Evolutionary conservation across 257 asterid genomes (phyloP).

Genomic region (Lantana camara): DNA sequence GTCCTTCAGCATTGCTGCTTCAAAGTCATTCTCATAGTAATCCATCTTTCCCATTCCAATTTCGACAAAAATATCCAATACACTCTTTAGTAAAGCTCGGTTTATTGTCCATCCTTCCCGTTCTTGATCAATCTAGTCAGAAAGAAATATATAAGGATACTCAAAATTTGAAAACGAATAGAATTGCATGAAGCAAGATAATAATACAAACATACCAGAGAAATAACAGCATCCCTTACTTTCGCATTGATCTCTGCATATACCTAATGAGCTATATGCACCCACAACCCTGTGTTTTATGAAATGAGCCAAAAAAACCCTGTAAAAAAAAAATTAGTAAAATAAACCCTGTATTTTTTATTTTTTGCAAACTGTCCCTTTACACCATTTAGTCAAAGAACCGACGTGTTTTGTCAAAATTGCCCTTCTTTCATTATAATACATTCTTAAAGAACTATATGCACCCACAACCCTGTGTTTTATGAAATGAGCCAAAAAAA

Average conservation of each 20-base stretch:
- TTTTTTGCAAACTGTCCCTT: no score
- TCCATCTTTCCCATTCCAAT: slow-evolving; percentile 97
- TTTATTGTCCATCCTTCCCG: slow-evolving; percentile 98
- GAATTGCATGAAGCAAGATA: slow-evolving; percentile 10
- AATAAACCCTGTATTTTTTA: no score
- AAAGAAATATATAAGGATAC: slow-evolving; percentile 15
- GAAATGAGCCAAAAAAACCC: no score
- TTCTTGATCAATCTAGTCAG: slow-evolving; percentile 85
- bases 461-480: no score
- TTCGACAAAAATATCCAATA: slow-evolving; percentile 93
- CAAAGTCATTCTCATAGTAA: slow-evolving; percentile 82
- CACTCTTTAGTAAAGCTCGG: slow-evolving; percentile 87
- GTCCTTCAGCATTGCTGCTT: slow-evolving; percentile 80
- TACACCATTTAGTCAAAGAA: no score
- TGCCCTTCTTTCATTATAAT: no score
- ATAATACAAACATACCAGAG: slow-evolving; percentile 59
- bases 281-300: no score
- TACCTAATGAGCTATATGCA: no score
- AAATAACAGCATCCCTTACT: slow-evolving; percentile 94
- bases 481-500: no score
- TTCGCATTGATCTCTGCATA: slow-evolving; percentile 74
- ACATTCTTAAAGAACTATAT: no score
- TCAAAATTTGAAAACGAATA: slow-evolving; percentile 1
- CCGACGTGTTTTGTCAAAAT: no score
- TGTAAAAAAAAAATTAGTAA: no score